These are phyloP conservation scores for Rhododendron ovatum DNA, from an alignment of 148 eudicot species.

Conservation along the genomic window DNA sequence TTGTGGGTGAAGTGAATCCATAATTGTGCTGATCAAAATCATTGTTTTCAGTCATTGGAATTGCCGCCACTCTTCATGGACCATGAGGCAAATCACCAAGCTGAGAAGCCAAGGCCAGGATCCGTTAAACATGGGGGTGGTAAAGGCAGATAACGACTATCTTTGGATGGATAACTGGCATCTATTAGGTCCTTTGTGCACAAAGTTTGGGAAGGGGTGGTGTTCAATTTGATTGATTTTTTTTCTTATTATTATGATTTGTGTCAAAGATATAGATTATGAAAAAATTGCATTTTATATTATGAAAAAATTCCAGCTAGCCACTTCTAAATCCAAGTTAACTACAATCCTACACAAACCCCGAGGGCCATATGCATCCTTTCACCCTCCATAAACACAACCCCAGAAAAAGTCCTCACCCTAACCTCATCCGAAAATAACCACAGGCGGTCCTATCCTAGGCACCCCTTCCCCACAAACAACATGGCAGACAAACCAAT, in stretches of 20 bases:
- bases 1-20: neutral
- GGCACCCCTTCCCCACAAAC: too few relatives aligned
- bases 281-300: too few relatives aligned
- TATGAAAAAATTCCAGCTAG: neutral
- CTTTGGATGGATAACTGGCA: neutral
- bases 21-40: neutral
- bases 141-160: neutral
- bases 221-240: neutral
- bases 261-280: too few relatives aligned
- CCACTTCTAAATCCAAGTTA: neutral
- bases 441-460: neutral
- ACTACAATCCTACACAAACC: neutral
- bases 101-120: neutral
- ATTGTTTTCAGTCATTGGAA: neutral
- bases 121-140: neutral
- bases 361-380: neutral
- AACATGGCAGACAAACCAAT: neutral
- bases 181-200: neutral
- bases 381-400: neutral
- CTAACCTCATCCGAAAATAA: neutral
- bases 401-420: neutral
- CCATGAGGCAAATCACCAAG: neutral
- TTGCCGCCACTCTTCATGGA: neutral
- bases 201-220: neutral
- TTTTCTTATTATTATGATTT: too few relatives aligned